Evolutionary conservation across 2,329 filamentous ascomycete genomes (phyloP), one percentile per base, ranked within the genome.

Genomic region (Endocalyx cinctus): DNA sequence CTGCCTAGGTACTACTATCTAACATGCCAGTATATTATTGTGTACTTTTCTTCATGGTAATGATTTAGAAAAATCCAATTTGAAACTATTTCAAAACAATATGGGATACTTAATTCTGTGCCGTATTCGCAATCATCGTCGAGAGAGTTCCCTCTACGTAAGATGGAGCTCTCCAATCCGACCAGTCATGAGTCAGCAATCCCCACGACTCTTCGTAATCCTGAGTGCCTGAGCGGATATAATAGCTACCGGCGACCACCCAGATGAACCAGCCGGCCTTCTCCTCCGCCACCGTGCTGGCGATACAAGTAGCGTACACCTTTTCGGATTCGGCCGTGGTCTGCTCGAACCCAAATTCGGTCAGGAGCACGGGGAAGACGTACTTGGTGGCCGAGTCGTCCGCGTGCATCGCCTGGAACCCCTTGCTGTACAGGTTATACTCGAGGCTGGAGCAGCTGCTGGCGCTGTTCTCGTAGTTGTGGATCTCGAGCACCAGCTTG

Each of bases 201-300:
- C 74, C 76, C 74, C 74, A 81, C 0, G 58, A 54, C 55, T 80
- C 76, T 17, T 79, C 74, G 31, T 54, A 68, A 46, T 79, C 73
- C 48, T 75, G 71, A 1, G 35, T 60, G 0, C 74, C 74, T 5
- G 56, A 49, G 1, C 74, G 58, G 35, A 72, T 64, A 43, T 79
- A 79, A 47, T 80, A 80, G 46, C 71, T 75, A 2, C 74, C 74
- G 0, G 64, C 63, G 11, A 82, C 34, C 20, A 76, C 77, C 70
- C 75, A 79, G 55, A 73, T 62, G 52, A 72, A 66, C 74, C 75
- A 76, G 10, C 75, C 67, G 0, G 67, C 64, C 55, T 71, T 63
- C 45, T 67, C 57, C 25, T 58, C 51, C 0, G 67, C 64, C 31
- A 80, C 51, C 46, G 66, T 77, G 11, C 55, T 54, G 5, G 65